Evolutionary conservation across 306 rosid genomes (phyloP), one percentile per base, ranked within the genome.

Genomic region (Ceratonia siliqua): DNA sequence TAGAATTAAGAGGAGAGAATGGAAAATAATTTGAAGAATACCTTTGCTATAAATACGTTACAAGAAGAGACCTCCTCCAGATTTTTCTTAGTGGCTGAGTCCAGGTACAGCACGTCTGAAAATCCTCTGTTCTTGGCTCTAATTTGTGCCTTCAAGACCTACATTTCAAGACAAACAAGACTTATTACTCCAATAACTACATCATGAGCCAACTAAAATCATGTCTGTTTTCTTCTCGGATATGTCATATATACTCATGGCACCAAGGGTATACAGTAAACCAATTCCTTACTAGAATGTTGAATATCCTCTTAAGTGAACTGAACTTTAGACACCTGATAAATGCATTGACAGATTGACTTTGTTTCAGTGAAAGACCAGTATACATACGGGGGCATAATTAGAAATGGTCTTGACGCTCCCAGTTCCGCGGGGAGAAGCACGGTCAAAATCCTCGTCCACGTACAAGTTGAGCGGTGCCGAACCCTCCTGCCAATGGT

Each of bases 11-110:
- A 39, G 36, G 63, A 20, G 8, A 18, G 27, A 62, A 43, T 7
- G 1, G 18, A 5, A 6, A 17, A 20, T 13, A 14, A 42, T 27
- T 57, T 1, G 6, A 11, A 48, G 20, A n/a, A 45, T 85, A 93
- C 97, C 97, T 94, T 94, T 8, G 87, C 87, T 70, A 85, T 42
- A 65, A 94, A 94, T 62, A 94, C 68, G 82, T 94, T 94, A 78
- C 96, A 94, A 55, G 97, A 84, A 70, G 99, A 94, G 8, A 90
- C 95, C 86, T 91, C 99, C 86, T 94, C 97, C 48, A 92, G n/a
- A 72, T 83, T 77, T 69, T 68, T 94, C 75, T 81, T 90, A 20
- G 84, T 79, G 49, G 25, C 81, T 0, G 97, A 88, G 69, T 92
- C 99, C 0, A 94, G 83, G 76, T 88, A 94, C 20, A 92, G 50